Conservation (phyloP, 129 eudicot genomes). For the Chrysanthemum makinoi region DNA sequence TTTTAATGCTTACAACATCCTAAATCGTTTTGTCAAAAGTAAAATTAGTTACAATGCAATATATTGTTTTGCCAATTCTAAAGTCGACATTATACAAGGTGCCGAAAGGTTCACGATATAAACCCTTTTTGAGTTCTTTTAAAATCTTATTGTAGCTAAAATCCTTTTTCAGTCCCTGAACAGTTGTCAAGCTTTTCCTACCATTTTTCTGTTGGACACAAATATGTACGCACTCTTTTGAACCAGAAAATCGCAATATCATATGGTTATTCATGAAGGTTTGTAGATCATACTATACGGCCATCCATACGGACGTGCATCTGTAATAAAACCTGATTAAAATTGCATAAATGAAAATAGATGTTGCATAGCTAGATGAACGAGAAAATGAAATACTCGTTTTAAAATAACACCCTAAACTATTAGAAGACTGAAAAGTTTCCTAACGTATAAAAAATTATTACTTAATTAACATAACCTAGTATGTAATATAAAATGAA, state of each 20-base stretch:
- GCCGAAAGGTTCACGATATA: neutral
- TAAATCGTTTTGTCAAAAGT: neutral
- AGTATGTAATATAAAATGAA: too few species aligned
- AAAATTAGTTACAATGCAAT: neutral
- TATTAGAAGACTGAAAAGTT: too few species aligned
- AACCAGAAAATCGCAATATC: conserved; percentile 30
- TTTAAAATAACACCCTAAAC: too few species aligned
- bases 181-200: conserved; percentile 82
- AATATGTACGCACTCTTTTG: conserved; percentile 75
- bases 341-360: too few species aligned
- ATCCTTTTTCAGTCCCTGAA: conserved; percentile 76
- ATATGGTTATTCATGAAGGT: conserved; percentile 58
- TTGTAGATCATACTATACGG: conserved; percentile 54
- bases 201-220: conserved; percentile 77
- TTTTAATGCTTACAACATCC: neutral
- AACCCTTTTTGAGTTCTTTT: conserved; percentile 79
- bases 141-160: conserved; percentile 78
- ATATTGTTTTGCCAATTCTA: neutral
- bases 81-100: neutral
- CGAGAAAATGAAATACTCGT: too few species aligned
- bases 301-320: conserved; percentile 42
- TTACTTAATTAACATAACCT: too few species aligned
- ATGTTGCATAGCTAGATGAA: too few species aligned
- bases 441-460: too few species aligned
- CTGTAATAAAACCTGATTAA: neutral